Percentiles rank a stretch among this genome's conserved stretches.
Conservation (phyloP, 306 rosid genomes). For the Lotus japonicus region DNA sequence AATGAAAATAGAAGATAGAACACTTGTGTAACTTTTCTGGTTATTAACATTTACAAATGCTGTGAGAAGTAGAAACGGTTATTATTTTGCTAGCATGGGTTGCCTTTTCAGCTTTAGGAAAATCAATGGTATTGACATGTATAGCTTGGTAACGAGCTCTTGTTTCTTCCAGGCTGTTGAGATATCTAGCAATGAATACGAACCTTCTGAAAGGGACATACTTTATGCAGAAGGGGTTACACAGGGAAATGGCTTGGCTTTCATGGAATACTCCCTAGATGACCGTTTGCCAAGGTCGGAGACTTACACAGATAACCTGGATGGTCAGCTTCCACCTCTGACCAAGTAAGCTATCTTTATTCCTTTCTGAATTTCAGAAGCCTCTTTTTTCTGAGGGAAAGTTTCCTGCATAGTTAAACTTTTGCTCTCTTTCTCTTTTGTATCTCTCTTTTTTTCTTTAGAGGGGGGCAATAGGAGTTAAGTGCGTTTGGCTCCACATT, state of each 20-base stretch:
- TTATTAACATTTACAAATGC: not conserved
- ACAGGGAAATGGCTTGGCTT: slow-evolving; percentile 94
- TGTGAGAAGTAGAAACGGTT: not conserved
- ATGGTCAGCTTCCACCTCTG: slow-evolving; percentile 66
- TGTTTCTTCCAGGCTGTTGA: slow-evolving; percentile 76
- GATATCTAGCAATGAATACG: slow-evolving; percentile 93
- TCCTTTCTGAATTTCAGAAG: not conserved
- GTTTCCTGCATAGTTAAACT: not conserved
- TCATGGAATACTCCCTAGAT: slow-evolving; percentile 90
- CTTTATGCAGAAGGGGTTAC: slow-evolving; percentile 97
- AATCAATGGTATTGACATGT: not conserved
- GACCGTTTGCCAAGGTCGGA: slow-evolving; percentile 85
- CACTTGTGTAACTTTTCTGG: not conserved
- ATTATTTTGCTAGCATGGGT: not conserved
- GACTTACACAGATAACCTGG: slow-evolving; percentile 67
- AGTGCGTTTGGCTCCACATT: too few species aligned
- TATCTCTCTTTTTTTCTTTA: not conserved
- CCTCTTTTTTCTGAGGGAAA: not conserved
- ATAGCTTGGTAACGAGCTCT: not conserved
- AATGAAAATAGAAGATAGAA: not conserved
- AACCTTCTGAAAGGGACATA: slow-evolving; percentile 91
- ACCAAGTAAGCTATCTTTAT: slow-evolving; percentile 51
- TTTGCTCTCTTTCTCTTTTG: not conserved
- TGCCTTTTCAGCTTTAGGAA: not conserved
- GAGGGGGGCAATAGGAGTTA: not conserved